Base-by-base conservation (phyloP, 768 basidiomycete species). In the Mrakia frigida region DNA sequence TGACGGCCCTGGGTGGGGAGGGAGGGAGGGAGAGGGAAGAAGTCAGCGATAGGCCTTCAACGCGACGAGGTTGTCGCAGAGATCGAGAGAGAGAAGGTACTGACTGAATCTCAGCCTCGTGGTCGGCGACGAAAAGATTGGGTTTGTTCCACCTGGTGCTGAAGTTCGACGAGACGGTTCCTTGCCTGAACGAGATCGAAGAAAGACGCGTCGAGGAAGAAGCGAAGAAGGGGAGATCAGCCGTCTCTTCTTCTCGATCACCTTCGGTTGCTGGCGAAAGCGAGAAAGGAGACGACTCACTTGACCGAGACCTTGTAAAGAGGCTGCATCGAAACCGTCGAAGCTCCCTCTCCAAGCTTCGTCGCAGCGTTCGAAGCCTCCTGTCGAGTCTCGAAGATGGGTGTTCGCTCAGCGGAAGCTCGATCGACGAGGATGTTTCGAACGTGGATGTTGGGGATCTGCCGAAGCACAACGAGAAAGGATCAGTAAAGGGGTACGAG, bases 341-440 rank as follows among this genome's bases (percentile, higher is more conserved):
- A 43, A 18, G 46, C 23, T 31, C 71, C 71, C 1, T 75, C 73
- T n/a, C 73, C 70, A n/a, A 75, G 18, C 6, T 33, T 10, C 21
- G n/a, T 11, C 11, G 60, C 76, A 37, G 53, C 76, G 0, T 84
- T 78, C 77, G 94, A 88, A 1, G 88, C 94, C 52, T 89, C 87
- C 0, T 80, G 81, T 84, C 93, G 92, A 13, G 84, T 88, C 3
- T 80, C 81, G 0, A 91, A 88, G 31, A 98, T 86, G 13, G 93
- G 83, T 3, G 86, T 87, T 23, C 87, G 85, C 82, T 99, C 97
- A 70, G 97, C 92, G 63, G 82, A 84, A 31, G 85, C 84, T 70
- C 86, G 85, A 82, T 94, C 93, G 83, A 98, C 90, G 63, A 99
- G 82, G 46, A 94, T 86, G 70, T 94, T 92, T 39, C 89, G 85